A percentile compares a stretch with the other conserved stretches of the same genome.
Evolutionary conservation across 805 yeast genomes (phyloP).

Genomic region (Nakazawaea wickerhamii): DNA sequence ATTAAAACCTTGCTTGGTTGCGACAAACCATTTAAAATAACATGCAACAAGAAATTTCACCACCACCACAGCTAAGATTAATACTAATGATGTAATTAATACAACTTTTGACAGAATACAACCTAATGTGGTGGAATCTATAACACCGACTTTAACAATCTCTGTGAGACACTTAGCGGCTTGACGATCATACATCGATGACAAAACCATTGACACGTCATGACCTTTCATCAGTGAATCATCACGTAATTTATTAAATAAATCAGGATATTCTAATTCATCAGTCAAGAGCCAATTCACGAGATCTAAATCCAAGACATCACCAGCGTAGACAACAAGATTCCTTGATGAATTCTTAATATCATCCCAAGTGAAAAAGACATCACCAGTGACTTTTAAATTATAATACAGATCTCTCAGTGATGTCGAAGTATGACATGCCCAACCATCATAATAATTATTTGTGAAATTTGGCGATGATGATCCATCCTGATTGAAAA

Average conservation of each 20-base stretch:
- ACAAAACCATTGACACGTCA: constrained; percentile 72
- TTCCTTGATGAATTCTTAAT: constrained; percentile 63
- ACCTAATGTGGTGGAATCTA: constrained; percentile 87
- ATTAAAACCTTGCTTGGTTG: constrained; percentile 78
- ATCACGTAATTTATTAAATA: constrained; percentile 59
- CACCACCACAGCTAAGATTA: constrained; percentile 76
- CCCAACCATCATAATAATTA: constrained; percentile 75
- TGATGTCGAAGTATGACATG: constrained; percentile 73
- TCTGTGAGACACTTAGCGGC: constrained; percentile 82
- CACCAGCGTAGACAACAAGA: constrained; percentile 84
- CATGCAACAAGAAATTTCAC: constrained; percentile 81
- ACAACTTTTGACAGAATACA: constrained; percentile 90
- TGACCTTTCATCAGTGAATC: constrained; percentile 59
- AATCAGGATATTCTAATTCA: constrained; percentile 66
- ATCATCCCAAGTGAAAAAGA: constrained; percentile 89
- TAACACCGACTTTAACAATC: constrained; percentile 80
- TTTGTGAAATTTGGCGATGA: constrained; percentile 56
- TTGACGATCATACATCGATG: constrained; percentile 59
- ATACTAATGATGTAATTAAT: constrained; percentile 71
- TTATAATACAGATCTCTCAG: constrained; percentile 68
- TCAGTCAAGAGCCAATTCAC: constrained; percentile 68
- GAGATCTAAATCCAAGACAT: constrained; percentile 75
- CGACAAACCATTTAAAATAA: constrained; percentile 79
- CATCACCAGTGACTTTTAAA: constrained; percentile 60
- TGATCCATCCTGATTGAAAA: constrained; percentile 66